These are phyloP conservation scores for Cyanidiococcus yangmingshanensis DNA, from an alignment of 23 red algal species.

Conservation along the genomic window DNA sequence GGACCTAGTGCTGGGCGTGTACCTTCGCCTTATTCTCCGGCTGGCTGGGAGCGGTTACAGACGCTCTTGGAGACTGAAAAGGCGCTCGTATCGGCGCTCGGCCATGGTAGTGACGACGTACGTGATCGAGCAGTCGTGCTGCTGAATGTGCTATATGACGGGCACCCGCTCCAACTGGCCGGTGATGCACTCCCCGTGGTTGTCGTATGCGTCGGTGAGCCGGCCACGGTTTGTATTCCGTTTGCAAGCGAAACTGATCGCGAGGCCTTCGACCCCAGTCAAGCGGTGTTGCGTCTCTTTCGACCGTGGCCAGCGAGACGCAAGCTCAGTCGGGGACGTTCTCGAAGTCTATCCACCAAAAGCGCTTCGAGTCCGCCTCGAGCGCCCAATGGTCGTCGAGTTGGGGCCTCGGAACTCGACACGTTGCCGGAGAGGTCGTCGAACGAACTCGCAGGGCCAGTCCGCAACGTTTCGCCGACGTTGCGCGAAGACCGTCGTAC, in stretches of 20 bases:
- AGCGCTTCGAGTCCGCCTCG: background rate
- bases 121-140: constrained; percentile 79
- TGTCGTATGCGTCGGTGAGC: constrained; percentile 56
- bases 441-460: background rate
- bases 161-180: constrained; percentile 68
- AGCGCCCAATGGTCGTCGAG: background rate
- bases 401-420: background rate
- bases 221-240: constrained; percentile 27
- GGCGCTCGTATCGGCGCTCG: constrained; percentile 30
- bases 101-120: constrained; percentile 45
- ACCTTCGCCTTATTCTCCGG: background rate
- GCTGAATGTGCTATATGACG: constrained; percentile 90
- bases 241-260: constrained; percentile 21
- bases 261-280: constrained; percentile 10
- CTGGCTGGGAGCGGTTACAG: background rate
- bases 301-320: background rate
- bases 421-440: too few relatives aligned
- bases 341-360: background rate
- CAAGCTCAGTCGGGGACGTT: background rate
- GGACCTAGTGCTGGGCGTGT: background rate
- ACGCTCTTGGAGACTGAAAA: constrained; percentile 1
- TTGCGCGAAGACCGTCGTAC: background rate
- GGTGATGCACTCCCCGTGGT: constrained; percentile 60
- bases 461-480: background rate
- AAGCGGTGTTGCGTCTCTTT: background rate